Evolutionary conservation across 305 asterid species (phyloP).

Genomic region (Solanum hybrid): DNA sequence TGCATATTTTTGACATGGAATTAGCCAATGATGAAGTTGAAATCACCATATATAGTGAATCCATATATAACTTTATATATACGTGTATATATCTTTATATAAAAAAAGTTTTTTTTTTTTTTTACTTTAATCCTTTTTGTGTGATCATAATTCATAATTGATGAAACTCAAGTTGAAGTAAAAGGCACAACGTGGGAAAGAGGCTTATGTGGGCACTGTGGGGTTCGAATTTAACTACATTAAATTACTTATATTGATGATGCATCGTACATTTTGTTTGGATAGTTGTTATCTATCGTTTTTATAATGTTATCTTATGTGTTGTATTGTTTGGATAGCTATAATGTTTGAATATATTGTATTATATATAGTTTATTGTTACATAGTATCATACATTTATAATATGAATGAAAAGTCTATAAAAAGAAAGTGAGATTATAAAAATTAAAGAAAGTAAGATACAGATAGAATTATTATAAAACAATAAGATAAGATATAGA

Average conservation of each 20-base stretch:
- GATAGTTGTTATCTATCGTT: not conserved
- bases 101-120: not conserved
- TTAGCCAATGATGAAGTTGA: too few relatives aligned
- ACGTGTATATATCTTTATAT: not conserved
- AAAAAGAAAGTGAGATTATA: too few relatives aligned
- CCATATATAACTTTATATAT: not conserved
- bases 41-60: not conserved
- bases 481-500: not conserved
- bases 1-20: too few relatives aligned
- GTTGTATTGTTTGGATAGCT: too few relatives aligned
- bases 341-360: not conserved
- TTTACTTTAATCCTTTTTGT: not conserved
- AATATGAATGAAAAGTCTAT: too few relatives aligned
- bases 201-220: not conserved
- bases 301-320: too few relatives aligned
- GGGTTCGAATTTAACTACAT: not conserved
- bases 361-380: too few relatives aligned
- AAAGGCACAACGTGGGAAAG: not conserved
- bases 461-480: too few relatives aligned
- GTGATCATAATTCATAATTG: not conserved
- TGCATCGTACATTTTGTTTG: not conserved
- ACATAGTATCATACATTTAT: too few relatives aligned
- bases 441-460: too few relatives aligned
- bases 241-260: not conserved
- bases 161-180: not conserved